Evolutionary conservation across 176 grass and related monocot species (phyloP).

Genomic region (Avena insularis): DNA sequence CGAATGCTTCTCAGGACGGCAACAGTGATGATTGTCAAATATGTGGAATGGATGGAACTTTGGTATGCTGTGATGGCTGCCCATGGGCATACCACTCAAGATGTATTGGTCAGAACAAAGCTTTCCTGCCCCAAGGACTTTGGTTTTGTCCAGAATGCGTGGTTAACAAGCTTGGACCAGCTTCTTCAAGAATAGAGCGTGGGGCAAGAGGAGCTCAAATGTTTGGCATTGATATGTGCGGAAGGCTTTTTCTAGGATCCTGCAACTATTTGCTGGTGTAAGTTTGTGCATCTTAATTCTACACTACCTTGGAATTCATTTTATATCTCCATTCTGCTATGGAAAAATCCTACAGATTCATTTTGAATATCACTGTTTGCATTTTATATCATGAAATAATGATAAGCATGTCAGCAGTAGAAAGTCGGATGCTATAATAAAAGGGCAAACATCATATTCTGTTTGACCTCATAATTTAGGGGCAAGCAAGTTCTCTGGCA

Average conservation of each 20-base stretch:
- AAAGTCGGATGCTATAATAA: slow-evolving; percentile 18
- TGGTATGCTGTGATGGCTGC: slow-evolving; percentile 96
- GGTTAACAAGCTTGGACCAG: slow-evolving; percentile 74
- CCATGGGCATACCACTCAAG: slow-evolving; percentile 97
- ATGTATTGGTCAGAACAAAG: slow-evolving; percentile 93
- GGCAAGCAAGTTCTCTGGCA: not conserved
- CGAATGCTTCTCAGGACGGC: slow-evolving; percentile 59
- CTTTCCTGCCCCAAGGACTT: slow-evolving; percentile 68
- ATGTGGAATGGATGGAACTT: slow-evolving; percentile 97
- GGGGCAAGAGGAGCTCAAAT: slow-evolving; percentile 79
- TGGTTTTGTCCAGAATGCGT: slow-evolving; percentile 98
- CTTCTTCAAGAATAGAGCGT: slow-evolving; percentile 76
- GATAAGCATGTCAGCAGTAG: slow-evolving; percentile 14
- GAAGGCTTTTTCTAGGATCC: slow-evolving; percentile 76
- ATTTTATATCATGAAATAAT: slow-evolving; percentile 4
- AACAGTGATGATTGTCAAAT: slow-evolving; percentile 96
- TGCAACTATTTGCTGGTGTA: slow-evolving; percentile 99
- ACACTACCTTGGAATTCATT: slow-evolving; percentile 5
- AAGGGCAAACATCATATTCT: not conserved
- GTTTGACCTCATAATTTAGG: slow-evolving; percentile 27
- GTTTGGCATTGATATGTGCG: slow-evolving; percentile 76
- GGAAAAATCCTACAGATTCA: slow-evolving; percentile 17
- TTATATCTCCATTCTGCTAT: not conserved
- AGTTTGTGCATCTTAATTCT: slow-evolving; percentile 51
- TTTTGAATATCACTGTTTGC: slow-evolving; percentile 28